Percentiles rank a stretch among this genome's conserved stretches.
phyloP scores from a whole-genome alignment of 345 rosid genomes.

The Microcos paniculata region DNA sequence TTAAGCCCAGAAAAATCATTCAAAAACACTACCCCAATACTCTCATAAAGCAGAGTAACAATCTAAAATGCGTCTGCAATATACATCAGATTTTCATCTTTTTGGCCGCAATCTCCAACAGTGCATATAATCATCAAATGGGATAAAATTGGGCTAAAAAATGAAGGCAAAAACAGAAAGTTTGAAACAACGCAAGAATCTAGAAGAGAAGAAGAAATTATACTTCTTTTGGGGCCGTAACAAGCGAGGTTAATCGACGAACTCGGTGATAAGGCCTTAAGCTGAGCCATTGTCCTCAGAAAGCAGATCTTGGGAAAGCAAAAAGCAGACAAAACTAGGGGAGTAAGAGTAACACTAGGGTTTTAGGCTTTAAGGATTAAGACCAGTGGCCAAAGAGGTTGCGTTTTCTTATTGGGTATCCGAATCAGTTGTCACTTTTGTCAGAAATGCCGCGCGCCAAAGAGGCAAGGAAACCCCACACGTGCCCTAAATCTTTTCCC shows the following conservation, averaged over 20 bases:
- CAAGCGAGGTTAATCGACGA: slow-evolving; percentile 19
- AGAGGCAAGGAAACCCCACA: neutral
- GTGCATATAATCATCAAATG: too few relatives aligned
- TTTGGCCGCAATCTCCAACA: neutral
- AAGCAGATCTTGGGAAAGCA: neutral
- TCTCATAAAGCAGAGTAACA: neutral
- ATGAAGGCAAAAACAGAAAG: neutral
- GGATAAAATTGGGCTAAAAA: neutral
- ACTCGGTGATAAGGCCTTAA: slow-evolving; percentile 21
- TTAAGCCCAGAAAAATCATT: neutral
- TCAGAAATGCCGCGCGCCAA: neutral
- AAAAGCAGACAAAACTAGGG: neutral
- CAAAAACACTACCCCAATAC: neutral
- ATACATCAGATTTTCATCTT: neutral
- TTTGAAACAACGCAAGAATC: neutral
- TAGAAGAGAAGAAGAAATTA: neutral
- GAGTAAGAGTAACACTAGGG: slow-evolving; percentile 1
- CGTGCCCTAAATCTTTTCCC: too few relatives aligned
- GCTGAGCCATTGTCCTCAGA: slow-evolving; percentile 27
- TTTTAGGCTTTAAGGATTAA: neutral
- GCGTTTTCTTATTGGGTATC: neutral
- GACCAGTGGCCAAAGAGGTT: neutral
- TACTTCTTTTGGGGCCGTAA: slow-evolving; percentile 18
- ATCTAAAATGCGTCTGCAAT: too few relatives aligned
- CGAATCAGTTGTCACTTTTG: too few relatives aligned